Percentiles rank a stretch among this genome's conserved stretches.
These are phyloP conservation scores for Syzygium grande DNA, from an alignment of 345 rosid species.

Conservation along the genomic window DNA sequence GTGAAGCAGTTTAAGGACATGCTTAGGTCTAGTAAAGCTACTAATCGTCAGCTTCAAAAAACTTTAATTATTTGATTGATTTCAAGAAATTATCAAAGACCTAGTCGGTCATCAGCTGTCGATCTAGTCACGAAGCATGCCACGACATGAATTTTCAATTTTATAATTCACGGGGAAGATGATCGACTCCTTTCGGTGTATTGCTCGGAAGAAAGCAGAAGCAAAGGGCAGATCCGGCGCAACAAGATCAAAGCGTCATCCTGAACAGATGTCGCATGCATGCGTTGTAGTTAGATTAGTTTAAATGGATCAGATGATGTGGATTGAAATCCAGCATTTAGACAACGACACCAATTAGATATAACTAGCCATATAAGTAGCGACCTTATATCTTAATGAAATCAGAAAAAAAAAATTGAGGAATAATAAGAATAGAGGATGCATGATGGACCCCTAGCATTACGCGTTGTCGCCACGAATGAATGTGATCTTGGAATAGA, in stretches of 20 bases:
- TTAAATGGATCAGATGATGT: neutral
- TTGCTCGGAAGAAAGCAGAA: neutral
- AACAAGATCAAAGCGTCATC: neutral
- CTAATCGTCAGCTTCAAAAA: neutral
- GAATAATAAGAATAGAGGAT: neutral
- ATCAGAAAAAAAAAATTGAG: too few species aligned
- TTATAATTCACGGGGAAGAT: neutral
- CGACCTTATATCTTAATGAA: too few species aligned
- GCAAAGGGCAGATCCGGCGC: too few species aligned
- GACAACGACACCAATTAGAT: too few species aligned
- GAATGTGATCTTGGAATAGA: neutral
- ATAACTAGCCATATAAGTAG: too few species aligned
- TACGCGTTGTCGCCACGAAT: neutral
- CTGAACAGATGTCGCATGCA: neutral
- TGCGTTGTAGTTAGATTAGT: neutral
- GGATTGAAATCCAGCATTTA: neutral
- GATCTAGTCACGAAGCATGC: neutral
- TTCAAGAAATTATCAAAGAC: neutral
- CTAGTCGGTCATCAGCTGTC: neutral
- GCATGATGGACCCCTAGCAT: neutral
- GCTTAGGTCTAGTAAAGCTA: too few species aligned
- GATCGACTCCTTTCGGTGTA: neutral
- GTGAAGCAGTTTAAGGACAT: too few species aligned
- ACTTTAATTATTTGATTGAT: neutral
- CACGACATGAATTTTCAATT: neutral